A percentile compares a stretch with the other conserved stretches of the same genome.
phyloP scores from a whole-genome alignment of 805 yeast genomes.

The Tetrapisispora arboricola region DNA sequence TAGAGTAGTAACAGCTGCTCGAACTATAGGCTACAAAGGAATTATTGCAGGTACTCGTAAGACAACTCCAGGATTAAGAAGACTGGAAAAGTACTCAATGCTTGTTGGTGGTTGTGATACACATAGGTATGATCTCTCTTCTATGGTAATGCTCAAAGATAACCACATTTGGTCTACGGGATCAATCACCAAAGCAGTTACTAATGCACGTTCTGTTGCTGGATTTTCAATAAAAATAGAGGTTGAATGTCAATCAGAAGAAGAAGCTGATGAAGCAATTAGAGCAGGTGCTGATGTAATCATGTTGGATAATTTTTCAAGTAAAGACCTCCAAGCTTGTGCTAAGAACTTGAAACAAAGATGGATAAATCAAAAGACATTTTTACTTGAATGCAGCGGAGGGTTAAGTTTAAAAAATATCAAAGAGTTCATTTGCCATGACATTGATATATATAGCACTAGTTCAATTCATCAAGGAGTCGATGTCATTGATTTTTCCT shows the following conservation, averaged over 20 bases:
- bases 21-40: conserved; percentile 61
- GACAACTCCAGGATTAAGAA: conserved; percentile 92
- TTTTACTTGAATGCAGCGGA: conserved; percentile 83
- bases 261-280: conserved; percentile 86
- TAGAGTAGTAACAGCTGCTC: conserved; percentile 49
- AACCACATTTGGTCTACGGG: conserved; percentile 92
- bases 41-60: conserved; percentile 92
- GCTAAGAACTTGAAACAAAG: conserved; percentile 51
- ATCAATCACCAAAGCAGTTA: conserved; percentile 76
- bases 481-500: conserved; percentile 69
- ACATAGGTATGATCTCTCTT: conserved; percentile 81
- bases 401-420: conserved; percentile 71
- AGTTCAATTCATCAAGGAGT: conserved; percentile 90
- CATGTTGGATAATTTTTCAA: conserved; percentile 83
- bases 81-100: conserved; percentile 88
- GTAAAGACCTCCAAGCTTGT: conserved; percentile 51
- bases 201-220: conserved; percentile 64
- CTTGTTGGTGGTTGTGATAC: conserved; percentile 90
- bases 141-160: conserved; percentile 95
- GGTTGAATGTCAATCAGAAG: conserved; percentile 80
- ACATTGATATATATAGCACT: conserved; percentile 84
- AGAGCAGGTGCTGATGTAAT: conserved; percentile 91
- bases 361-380: conserved; percentile 41
- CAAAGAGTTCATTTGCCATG: conserved; percentile 53
- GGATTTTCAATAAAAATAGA: conserved; percentile 88